Evolutionary conservation across 78 protist genomes (phyloP).

Genomic region (Chrysochromulina tobinii): DNA sequence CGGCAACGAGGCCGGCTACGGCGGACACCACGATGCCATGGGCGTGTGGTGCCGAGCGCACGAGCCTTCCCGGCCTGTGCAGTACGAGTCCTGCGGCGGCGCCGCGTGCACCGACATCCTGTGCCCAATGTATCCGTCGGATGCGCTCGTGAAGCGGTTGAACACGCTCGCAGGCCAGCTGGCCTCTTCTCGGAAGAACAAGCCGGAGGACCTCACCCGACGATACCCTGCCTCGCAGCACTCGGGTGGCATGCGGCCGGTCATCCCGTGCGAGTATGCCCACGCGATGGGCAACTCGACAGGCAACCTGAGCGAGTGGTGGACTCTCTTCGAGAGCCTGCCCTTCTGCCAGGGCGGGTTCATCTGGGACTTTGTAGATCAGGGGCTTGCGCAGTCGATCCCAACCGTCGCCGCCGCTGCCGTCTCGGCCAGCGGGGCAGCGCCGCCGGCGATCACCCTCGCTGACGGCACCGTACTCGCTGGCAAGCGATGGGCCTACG

Average conservation of each 20-base stretch:
- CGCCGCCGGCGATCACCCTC: neutral
- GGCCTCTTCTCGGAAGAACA: neutral
- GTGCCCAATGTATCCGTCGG: conserved; percentile 48
- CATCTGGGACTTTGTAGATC: conserved; percentile 57
- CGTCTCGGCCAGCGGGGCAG: too few relatives aligned
- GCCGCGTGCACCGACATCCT: conserved; percentile 32
- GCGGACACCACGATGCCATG: neutral
- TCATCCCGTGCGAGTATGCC: conserved; percentile 41
- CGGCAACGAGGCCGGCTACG: conserved; percentile 43
- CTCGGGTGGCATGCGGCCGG: neutral
- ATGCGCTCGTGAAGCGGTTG: neutral
- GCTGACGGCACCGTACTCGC: neutral
- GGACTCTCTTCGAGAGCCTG: neutral
- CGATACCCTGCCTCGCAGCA: neutral
- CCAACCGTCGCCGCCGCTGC: neutral
- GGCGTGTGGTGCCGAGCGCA: neutral
- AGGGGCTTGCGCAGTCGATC: conserved; percentile 8
- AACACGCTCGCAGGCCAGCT: neutral
- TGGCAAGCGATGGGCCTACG: conserved; percentile 37
- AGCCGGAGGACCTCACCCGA: neutral
- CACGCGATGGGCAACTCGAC: conserved; percentile 52
- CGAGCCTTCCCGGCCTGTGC: conserved; percentile 42
- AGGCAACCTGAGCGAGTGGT: conserved; percentile 22
- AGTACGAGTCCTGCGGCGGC: conserved; percentile 56
- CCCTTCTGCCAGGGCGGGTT: conserved; percentile 41